Evolutionary conservation across 352 stramenopile genomes (phyloP).

Genomic region (Pythium brachiatum): DNA sequence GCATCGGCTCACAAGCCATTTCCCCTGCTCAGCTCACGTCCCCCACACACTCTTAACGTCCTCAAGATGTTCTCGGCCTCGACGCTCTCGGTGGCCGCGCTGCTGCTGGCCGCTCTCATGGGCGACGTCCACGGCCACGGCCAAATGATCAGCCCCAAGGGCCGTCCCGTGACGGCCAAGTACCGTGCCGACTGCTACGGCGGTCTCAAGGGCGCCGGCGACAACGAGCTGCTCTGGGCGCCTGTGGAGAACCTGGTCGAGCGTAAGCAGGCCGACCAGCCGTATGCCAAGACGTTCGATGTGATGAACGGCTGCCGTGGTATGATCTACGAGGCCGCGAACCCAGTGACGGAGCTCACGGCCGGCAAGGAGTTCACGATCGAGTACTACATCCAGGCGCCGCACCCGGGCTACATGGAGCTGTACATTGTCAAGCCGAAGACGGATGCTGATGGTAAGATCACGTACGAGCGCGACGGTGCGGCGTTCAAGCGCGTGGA

Average conservation of each 20-base stretch:
- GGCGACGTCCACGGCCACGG: slow-evolving; percentile 24
- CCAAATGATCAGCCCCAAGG: slow-evolving; percentile 22
- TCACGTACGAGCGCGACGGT: slow-evolving; percentile 41
- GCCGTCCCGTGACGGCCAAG: slow-evolving; percentile 26
- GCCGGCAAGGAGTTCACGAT: slow-evolving; percentile 42
- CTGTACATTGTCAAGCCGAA: slow-evolving; percentile 55
- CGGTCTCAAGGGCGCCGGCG: slow-evolving; percentile 42
- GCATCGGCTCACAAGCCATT: background rate
- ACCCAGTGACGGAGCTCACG: slow-evolving; percentile 44
- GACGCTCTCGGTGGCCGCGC: slow-evolving; percentile 3
- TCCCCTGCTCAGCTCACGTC: slow-evolving; percentile 7
- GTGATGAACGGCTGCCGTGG: slow-evolving; percentile 61
- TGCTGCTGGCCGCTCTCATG: slow-evolving; percentile 14
- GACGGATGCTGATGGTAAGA: slow-evolving; percentile 35
- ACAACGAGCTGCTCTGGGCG: slow-evolving; percentile 47
- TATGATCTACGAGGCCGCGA: slow-evolving; percentile 45
- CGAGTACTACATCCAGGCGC: slow-evolving; percentile 53
- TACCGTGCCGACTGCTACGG: slow-evolving; percentile 41
- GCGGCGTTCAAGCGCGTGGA: slow-evolving; percentile 36
- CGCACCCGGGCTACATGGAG: slow-evolving; percentile 49
- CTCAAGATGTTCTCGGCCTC: slow-evolving; percentile 4
- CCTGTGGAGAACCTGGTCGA: slow-evolving; percentile 55
- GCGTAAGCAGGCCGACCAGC: slow-evolving; percentile 44
- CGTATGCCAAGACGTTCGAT: slow-evolving; percentile 42
- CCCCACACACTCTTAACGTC: background rate